A percentile compares a stretch with the other conserved stretches of the same genome.
Evolutionary conservation across 768 basidiomycete genomes (phyloP).

Genomic region (Brasilioporus rufonigricans): DNA sequence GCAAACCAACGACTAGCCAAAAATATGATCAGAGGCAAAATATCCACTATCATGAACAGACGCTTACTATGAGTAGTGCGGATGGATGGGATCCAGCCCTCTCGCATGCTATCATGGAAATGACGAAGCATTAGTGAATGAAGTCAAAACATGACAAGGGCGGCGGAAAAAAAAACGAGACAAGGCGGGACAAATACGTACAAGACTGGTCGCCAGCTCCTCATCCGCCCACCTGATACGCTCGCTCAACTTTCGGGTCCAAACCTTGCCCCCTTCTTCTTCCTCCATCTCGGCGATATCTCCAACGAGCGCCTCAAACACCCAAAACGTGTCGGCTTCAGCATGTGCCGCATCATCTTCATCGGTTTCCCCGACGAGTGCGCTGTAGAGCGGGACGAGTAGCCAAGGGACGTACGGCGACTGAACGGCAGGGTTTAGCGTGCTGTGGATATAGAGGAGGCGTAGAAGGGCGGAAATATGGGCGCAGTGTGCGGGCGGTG

Average conservation of each 20-base stretch:
- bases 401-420: constrained; percentile 69
- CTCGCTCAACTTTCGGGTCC: constrained; percentile 63
- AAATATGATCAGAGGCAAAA: neutral
- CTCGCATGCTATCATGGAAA: constrained; percentile 45
- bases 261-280: constrained; percentile 56
- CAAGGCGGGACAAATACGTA: constrained; percentile 25
- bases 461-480: constrained; percentile 67
- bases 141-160: neutral
- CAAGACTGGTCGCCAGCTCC: constrained; percentile 60
- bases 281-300: constrained; percentile 76
- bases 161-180: neutral
- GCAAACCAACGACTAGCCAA: constrained; percentile 67
- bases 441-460: constrained; percentile 66
- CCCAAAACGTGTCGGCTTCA: constrained; percentile 83
- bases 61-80: constrained; percentile 79
- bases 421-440: constrained; percentile 68
- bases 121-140: neutral
- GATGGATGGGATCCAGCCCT: constrained; percentile 67
- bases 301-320: constrained; percentile 70
- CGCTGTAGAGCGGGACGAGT: constrained; percentile 66
- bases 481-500: constrained; percentile 50
- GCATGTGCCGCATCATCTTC: constrained; percentile 59
- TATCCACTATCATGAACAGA: neutral
- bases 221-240: constrained; percentile 59
- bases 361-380: constrained; percentile 59